phyloP scores from a whole-genome alignment of 1,284 basidiomycete genomes.

The Chalciporus sp. region DNA sequence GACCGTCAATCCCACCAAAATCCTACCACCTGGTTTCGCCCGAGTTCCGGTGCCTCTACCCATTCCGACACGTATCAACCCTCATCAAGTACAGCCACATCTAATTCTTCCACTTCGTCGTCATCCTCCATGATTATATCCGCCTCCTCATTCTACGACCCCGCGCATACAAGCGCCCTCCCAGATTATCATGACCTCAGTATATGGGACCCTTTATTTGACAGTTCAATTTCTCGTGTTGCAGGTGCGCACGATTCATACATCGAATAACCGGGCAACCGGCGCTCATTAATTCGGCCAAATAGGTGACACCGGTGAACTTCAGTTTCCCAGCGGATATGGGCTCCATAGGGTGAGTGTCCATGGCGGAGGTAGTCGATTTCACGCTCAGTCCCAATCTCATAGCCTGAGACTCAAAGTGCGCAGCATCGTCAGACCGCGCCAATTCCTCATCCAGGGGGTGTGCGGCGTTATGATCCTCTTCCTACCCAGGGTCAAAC shows the following conservation, averaged over 20 bases:
- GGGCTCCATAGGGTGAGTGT: neutral
- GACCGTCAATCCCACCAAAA: conserved; percentile 3
- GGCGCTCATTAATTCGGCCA: neutral
- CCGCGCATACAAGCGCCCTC: conserved; percentile 17
- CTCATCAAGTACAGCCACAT: neutral
- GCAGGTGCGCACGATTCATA: neutral
- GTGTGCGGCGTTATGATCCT: neutral
- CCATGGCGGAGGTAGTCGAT: neutral
- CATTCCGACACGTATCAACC: neutral
- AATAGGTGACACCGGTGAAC: neutral
- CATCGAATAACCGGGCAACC: neutral
- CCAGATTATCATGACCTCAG: conserved; percentile 16
- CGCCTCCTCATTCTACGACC: conserved; percentile 31
- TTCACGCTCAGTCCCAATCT: neutral
- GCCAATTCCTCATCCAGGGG: conserved; percentile 17
- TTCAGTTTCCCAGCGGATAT: conserved; percentile 11
- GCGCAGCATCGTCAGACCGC: conserved; percentile 13
- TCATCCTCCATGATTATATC: conserved; percentile 31
- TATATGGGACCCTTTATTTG: conserved; percentile 27
- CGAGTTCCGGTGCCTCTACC: neutral
- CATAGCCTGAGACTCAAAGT: conserved; percentile 1
- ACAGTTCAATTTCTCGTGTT: conserved; percentile 12
- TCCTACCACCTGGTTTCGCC: conserved; percentile 2
- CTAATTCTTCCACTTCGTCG: conserved; percentile 1
- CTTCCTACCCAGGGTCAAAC: neutral